Evolutionary conservation across 257 asterid species (phyloP), one percentile per base, ranked within the genome.

Genomic region (Solanum chaucha): DNA sequence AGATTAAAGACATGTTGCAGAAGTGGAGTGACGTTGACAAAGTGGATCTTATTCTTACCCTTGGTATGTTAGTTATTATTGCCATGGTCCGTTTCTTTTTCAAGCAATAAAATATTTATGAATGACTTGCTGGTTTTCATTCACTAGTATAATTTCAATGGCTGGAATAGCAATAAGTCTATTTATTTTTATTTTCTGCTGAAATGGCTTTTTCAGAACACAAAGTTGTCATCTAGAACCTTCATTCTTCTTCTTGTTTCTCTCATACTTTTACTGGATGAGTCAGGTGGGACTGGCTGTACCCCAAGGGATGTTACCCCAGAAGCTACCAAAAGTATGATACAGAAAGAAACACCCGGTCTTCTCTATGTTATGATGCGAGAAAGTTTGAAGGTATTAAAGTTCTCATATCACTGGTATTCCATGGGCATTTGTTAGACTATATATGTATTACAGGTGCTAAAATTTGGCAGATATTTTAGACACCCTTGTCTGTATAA

Each of bases 231-330:
- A 74, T 22, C 19, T 74, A 74, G 41, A 48, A 58, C 46, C 48
- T 59, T n/a, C 34, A 19, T 22, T 30, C 24, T 87, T 46, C 88
- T 86, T 87, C 61, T 55, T 17, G 88, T 83, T 85, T 87, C 68
- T 26, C 61, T 86, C 30, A 58, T 72, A 51, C 65, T 44, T 61
- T 85, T 83, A 22, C 36, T 64, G 84, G 73, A 86, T 72, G 80
- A 78, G 86, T 84, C 86, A 97, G 99, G 99, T 89, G 99, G 99
- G 88, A 97, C 99, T 83, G 99, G 99, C 81, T 97, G 90, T 87
- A 93, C 99, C 83, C 99, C 99, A 44, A 92, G 99, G 89, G 99
- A 97, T 87, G 98, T 95, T 68, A 97, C 99, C 8, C 99, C 99
- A 1, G 99, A 97, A 93, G 99, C 99, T 83, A 97, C 99, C 30